Conservation (phyloP, 179 eudicot species). For the Pouteria campechiana region DNA sequence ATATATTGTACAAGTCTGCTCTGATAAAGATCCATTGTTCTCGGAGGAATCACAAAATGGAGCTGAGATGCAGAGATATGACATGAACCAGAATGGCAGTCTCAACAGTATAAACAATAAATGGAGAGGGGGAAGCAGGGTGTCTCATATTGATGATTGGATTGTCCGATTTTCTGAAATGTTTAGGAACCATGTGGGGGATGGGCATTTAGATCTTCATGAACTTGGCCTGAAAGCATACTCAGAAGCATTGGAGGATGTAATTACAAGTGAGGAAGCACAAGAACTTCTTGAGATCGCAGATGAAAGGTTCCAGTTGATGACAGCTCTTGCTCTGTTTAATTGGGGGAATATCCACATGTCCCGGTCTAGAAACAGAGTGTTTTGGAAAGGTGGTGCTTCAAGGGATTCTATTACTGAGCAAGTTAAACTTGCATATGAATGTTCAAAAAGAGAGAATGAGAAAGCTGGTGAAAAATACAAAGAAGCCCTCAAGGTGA, state of each 20-base stretch:
- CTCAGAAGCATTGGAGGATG: slow-evolving; percentile 91
- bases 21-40: slow-evolving; percentile 75
- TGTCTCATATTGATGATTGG: slow-evolving; percentile 73
- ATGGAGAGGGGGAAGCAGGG: slow-evolving; percentile 12
- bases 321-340: slow-evolving; percentile 90
- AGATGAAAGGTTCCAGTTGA: slow-evolving; percentile 78
- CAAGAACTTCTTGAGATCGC: slow-evolving; percentile 60
- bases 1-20: slow-evolving; percentile 61
- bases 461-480: slow-evolving; percentile 64
- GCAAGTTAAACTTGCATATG: slow-evolving; percentile 44
- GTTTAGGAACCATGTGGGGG: slow-evolving; percentile 86
- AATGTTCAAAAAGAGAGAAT: slow-evolving; percentile 73
- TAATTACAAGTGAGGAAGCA: slow-evolving; percentile 77
- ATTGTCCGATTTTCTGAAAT: slow-evolving; percentile 75
- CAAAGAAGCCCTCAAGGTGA: slow-evolving; percentile 66
- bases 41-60: slow-evolving; percentile 20
- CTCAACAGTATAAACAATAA: slow-evolving; percentile 11
- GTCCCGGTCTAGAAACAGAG: slow-evolving; percentile 73
- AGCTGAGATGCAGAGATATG: slow-evolving; percentile 5
- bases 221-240: slow-evolving; percentile 80
- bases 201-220: slow-evolving; percentile 73
- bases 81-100: slow-evolving; percentile 5
- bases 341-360: slow-evolving; percentile 97
- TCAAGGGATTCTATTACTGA: slow-evolving; percentile 35
- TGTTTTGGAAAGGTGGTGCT: slow-evolving; percentile 45